Evolutionary conservation across 2,329 filamentous ascomycete genomes (phyloP), one percentile per base, ranked within the genome.

Genomic region (Colletotrichum noveboracense): DNA sequence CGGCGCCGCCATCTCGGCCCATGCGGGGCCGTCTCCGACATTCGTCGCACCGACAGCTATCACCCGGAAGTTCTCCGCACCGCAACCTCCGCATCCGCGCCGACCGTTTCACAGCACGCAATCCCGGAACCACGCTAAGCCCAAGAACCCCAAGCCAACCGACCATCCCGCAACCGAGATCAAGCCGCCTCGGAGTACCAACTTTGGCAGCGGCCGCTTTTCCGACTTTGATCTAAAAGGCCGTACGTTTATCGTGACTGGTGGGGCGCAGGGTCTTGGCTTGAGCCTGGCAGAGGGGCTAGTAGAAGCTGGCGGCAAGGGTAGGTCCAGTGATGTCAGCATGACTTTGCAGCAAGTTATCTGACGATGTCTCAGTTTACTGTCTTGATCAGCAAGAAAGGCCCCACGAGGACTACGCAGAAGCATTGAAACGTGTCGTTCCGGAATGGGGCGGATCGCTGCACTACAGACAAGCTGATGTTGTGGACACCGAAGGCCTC

Each of bases 281-380:
- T 85, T 96, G 24, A 91, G 93, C 7, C 91, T 96, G 79, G 91
- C 93, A 2, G 94, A 96, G 80, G 94, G 92, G 2, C 85, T 96
- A 16, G 87, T 95, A 14, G 94, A 96, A 83, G 94, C 94, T 28
- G 94, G 94, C 24, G 94, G 93, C 28, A 94, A 87, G 78, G 90
- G 90, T 91, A 79, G 65, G 81, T 55, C 6, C 12, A 6, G 16
- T 56, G 32, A 26, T 30, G 43, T 52, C 52, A 18, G 43, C n/a
- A 9, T 7, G 30, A 32, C 30, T 30, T n/a, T 58, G 24, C 4
- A 26, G n/a, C 5, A 16, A 21, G 18, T 18, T 1, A 4, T 21
- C 7, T 10, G 21, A 67, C 74, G 5, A 76, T 60, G 32, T 12
- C 21, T 14, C 61, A 90, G 91, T 92, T 6, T 92, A 92, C 80